These are phyloP conservation scores for Pilaira anomala DNA, from an alignment of 192 early-diverging fungal genomes.

Conservation along the genomic window DNA sequence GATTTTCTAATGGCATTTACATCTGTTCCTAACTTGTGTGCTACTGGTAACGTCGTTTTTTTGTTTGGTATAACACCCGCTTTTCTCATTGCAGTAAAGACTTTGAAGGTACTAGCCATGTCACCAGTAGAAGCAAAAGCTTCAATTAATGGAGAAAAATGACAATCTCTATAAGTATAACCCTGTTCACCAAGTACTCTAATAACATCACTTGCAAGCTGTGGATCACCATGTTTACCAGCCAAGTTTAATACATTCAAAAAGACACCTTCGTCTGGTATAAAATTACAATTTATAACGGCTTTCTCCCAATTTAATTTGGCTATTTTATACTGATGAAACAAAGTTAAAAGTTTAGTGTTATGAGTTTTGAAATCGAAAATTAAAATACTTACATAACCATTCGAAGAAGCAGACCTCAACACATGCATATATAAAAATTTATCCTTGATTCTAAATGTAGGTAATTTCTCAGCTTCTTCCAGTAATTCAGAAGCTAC, in stretches of 20 bases:
- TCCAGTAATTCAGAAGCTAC: constrained; percentile 39
- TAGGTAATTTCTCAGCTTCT: constrained; percentile 32
- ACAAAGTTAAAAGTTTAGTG: background rate
- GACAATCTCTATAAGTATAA: constrained; percentile 44
- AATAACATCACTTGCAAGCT: constrained; percentile 40
- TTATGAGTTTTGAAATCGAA: background rate
- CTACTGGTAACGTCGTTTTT: constrained; percentile 40
- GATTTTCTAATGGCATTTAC: constrained; percentile 36
- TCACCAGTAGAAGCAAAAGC: constrained; percentile 47
- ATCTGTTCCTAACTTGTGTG: constrained; percentile 29
- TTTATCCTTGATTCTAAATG: constrained; percentile 23
- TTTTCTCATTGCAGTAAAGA: constrained; percentile 53
- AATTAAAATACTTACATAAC: constrained; percentile 42
- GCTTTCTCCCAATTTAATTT: constrained; percentile 44
- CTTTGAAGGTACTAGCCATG: constrained; percentile 55
- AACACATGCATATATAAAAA: constrained; percentile 36
- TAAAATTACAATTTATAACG: constrained; percentile 25
- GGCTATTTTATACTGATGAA: constrained; percentile 36
- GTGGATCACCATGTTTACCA: constrained; percentile 34
- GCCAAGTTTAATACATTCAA: constrained; percentile 42
- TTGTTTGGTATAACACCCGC: constrained; percentile 39
- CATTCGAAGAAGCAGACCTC: constrained; percentile 35
- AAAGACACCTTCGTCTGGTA: constrained; percentile 50
- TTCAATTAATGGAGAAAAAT: constrained; percentile 57
- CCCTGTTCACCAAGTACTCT: constrained; percentile 34